phyloP scores from a whole-genome alignment of 441 rosid species.

The Jatropha multifida region DNA sequence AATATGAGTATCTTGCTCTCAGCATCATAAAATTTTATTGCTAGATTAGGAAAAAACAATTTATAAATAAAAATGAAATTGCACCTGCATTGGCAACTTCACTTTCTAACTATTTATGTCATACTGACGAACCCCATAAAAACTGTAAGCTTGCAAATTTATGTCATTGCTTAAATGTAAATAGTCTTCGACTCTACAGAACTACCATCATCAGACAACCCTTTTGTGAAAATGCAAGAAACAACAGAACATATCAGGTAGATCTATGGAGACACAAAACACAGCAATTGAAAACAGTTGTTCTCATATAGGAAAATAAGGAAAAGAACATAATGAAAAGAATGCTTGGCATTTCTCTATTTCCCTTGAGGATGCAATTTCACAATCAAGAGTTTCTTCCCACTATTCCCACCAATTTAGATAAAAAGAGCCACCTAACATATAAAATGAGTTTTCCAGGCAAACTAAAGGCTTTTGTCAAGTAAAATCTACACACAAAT shows the following conservation, averaged over 20 bases:
- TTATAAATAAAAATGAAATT: no score
- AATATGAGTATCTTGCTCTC: not conserved
- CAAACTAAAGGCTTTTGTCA: not conserved
- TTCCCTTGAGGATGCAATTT: not conserved
- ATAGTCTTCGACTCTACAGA: not conserved
- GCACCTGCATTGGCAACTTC: not conserved
- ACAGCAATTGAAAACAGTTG: not conserved
- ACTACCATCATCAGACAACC: no score
- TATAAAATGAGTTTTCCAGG: not conserved
- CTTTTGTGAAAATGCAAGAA: not conserved
- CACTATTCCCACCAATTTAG: not conserved
- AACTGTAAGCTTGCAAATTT: not conserved
- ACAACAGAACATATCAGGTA: not conserved
- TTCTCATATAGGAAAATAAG: not conserved
- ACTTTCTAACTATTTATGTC: not conserved
- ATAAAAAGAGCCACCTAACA: not conserved
- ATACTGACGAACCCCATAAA: not conserved
- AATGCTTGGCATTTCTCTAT: not conserved
- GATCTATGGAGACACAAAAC: not conserved
- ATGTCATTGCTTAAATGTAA: not conserved
- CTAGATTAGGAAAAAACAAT: not conserved
- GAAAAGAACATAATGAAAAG: not conserved
- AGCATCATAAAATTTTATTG: not conserved
- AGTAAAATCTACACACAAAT: slow-evolving; percentile 1
- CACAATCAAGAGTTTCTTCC: slow-evolving; percentile 1